Percentiles rank a stretch among this genome's conserved stretches.
Conservation (phyloP, 148 eudicot genomes). For the Salicornia ramosissima region DNA sequence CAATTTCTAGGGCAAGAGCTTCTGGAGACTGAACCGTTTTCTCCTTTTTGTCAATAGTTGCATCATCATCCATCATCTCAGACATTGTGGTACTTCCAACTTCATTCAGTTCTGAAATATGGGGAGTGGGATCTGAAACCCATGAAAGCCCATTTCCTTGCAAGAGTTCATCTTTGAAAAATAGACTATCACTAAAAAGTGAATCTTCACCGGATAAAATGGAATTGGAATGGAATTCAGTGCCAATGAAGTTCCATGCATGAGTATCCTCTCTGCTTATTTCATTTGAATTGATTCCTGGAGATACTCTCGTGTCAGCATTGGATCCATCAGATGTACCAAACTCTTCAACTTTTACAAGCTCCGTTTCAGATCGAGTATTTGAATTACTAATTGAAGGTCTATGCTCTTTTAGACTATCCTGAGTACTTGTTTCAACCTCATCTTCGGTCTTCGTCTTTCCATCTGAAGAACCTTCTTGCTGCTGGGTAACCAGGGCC, state of each 20-base stretch:
- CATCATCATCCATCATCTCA: constrained; percentile 28
- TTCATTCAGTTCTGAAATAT: constrained; percentile 36
- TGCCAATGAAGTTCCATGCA: constrained; percentile 33
- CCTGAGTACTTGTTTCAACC: constrained; percentile 4
- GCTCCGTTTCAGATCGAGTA: constrained; percentile 17
- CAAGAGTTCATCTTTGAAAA: constrained; percentile 75
- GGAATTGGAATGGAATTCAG: constrained; percentile 39
- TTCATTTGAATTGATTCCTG: constrained; percentile 19
- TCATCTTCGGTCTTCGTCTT: constrained; percentile 24
- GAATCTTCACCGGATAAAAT: constrained; percentile 52
- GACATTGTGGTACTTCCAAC: constrained; percentile 28
- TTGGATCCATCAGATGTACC: constrained; percentile 23
- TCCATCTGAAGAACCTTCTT: constrained; percentile 28
- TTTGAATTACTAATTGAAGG: constrained; percentile 24
- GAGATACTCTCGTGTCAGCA: constrained; percentile 24
- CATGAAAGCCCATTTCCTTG: constrained; percentile 93
- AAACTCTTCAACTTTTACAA: constrained; percentile 24
- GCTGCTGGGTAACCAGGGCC: constrained; percentile 50
- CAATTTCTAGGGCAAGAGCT: constrained; percentile 58
- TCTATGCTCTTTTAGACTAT: constrained; percentile 25
- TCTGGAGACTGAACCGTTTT: constrained; percentile 43
- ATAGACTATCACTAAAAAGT: constrained; percentile 54
- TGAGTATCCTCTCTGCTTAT: constrained; percentile 27
- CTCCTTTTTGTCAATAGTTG: constrained; percentile 13
- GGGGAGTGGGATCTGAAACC: constrained; percentile 57